These are phyloP conservation scores for Calonectria crousiana DNA, from an alignment of 2,329 filamentous ascomycete genomes.

Conservation along the genomic window DNA sequence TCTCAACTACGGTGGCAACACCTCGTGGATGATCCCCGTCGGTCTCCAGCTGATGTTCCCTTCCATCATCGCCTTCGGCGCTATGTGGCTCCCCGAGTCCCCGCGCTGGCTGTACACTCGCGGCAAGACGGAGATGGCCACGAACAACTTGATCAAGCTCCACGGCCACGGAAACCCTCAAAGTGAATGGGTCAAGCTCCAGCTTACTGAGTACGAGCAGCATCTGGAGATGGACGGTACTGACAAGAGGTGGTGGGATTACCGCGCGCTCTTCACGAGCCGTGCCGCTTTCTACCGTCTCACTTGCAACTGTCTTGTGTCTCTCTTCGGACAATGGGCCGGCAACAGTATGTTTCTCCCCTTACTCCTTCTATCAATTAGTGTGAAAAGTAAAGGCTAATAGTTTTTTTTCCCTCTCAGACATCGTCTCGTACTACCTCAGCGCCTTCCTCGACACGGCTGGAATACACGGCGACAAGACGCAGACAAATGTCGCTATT, in stretches of 20 bases:
- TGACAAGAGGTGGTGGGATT: slow-evolving; percentile 64
- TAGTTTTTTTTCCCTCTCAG: background rate
- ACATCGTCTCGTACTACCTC: slow-evolving; percentile 60
- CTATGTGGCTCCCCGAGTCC: slow-evolving; percentile 55
- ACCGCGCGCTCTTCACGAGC: slow-evolving; percentile 57
- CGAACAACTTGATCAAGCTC: slow-evolving; percentile 50
- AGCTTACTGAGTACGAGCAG: slow-evolving; percentile 59
- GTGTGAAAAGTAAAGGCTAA: background rate
- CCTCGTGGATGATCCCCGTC: slow-evolving; percentile 57
- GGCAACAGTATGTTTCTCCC: slow-evolving; percentile 46
- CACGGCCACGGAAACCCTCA: slow-evolving; percentile 58
- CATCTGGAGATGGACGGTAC: slow-evolving; percentile 58
- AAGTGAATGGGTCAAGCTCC: slow-evolving; percentile 48
- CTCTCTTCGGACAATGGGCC: slow-evolving; percentile 62
- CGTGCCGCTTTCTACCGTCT: slow-evolving; percentile 58
- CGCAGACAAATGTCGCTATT: slow-evolving; percentile 61
- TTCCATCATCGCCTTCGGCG: slow-evolving; percentile 50
- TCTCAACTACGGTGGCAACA: slow-evolving; percentile 48
- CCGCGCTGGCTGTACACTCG: slow-evolving; percentile 57
- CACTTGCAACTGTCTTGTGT: slow-evolving; percentile 55
- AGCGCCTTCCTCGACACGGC: slow-evolving; percentile 62
- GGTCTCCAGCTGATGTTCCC: slow-evolving; percentile 59
- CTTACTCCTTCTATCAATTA: background rate
- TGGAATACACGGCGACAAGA: slow-evolving; percentile 55
- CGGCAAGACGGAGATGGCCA: slow-evolving; percentile 45